Evolutionary conservation across 1,139 yeast species (phyloP).

Genomic region (Taphrina pruni): DNA sequence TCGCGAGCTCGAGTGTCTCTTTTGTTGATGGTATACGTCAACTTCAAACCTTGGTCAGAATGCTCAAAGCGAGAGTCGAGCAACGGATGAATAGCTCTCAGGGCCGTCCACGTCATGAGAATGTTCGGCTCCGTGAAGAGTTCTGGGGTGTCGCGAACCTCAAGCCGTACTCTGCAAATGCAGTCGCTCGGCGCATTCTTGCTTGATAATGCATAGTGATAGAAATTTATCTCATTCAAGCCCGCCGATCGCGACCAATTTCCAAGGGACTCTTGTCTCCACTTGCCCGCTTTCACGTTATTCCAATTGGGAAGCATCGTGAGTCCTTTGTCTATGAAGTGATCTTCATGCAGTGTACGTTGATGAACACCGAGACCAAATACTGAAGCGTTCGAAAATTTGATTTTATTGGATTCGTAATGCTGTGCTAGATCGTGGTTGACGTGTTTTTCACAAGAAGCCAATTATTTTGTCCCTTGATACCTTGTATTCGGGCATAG

Average conservation of each 20-base stretch:
- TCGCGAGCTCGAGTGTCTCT: constrained; percentile 8
- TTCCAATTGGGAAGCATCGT: constrained; percentile 32
- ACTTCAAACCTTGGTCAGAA: neutral
- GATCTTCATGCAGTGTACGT: neutral
- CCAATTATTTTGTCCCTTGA: no score
- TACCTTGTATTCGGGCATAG: no score
- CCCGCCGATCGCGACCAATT: constrained; percentile 26
- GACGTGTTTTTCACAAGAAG: no score
- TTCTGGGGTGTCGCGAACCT: neutral
- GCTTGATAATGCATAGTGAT: constrained; percentile 23
- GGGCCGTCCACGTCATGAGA: constrained; percentile 5
- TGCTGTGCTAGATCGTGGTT: no score
- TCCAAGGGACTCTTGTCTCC: constrained; percentile 7
- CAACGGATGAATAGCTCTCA: constrained; percentile 20
- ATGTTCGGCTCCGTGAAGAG: neutral
- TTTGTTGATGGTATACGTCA: neutral
- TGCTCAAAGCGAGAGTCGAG: constrained; percentile 11
- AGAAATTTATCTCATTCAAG: constrained; percentile 30
- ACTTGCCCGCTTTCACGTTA: neutral
- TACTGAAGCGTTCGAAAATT: no score
- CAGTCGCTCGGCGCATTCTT: constrained; percentile 32
- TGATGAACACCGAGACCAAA: no score
- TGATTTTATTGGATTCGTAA: no score
- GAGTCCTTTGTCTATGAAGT: neutral
- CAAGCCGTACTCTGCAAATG: constrained; percentile 9